phyloP scores from a whole-genome alignment of 2,329 filamentous ascomycete genomes.

The Aspergillus hortae region DNA sequence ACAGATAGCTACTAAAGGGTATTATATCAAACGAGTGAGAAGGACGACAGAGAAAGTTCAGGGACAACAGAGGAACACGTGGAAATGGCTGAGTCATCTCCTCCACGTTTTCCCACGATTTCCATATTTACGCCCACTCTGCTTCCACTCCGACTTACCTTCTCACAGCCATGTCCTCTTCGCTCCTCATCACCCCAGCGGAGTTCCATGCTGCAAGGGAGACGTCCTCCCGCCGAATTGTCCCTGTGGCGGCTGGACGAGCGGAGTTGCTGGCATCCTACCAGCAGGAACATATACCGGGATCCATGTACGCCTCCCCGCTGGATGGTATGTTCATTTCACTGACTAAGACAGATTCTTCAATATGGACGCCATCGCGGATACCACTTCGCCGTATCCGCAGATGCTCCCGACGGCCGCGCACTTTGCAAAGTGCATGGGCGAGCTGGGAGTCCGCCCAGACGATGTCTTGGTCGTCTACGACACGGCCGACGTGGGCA shows the following conservation, averaged over 20 bases:
- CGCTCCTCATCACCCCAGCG: conserved; percentile 11
- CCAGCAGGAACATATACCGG: conserved; percentile 19
- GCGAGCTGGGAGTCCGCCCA: conserved; percentile 16
- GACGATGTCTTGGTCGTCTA: conserved; percentile 28
- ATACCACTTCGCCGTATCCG: conserved; percentile 21
- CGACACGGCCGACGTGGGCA: conserved; percentile 24
- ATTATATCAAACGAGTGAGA: too few species aligned
- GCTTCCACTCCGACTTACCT: neutral
- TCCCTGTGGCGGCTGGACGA: conserved; percentile 23
- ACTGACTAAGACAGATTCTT: conserved; percentile 22
- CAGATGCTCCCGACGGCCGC: conserved; percentile 25
- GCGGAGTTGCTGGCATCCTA: conserved; percentile 10
- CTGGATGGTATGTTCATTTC: neutral
- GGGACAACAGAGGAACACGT: too few species aligned
- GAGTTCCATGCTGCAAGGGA: conserved; percentile 9
- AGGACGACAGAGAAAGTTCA: too few species aligned
- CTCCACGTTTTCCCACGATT: too few species aligned
- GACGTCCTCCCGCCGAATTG: conserved; percentile 11
- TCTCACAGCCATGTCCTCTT: conserved; percentile 6
- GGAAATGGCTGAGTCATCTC: too few species aligned
- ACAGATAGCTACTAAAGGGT: too few species aligned
- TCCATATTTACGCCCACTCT: neutral
- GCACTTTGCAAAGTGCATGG: conserved; percentile 20
- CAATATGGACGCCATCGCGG: conserved; percentile 24
- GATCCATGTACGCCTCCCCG: conserved; percentile 17